phyloP scores from a whole-genome alignment of 345 rosid genomes.

The Arabidopsis thaliana region TAIR10.1 NC_003075.7:17662001-17662500 shows the following conservation, averaged over 20 bases:
- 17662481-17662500: conserved; percentile 1
- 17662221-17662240: conserved; percentile 28
- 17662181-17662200: conserved; percentile 22
- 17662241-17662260: not conserved
- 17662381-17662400: not conserved
- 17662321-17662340: not conserved
- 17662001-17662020: conserved; percentile 38
- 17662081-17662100: conserved; percentile 38
- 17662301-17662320: conserved; percentile 9
- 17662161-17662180: conserved; percentile 31
- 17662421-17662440: not conserved
- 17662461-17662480: conserved; percentile 36
- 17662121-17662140: not conserved
- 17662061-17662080: conserved; percentile 43
- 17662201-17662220: conserved; percentile 23
- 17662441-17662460: not conserved
- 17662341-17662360: not conserved
- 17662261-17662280: not conserved
- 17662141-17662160: conserved; percentile 23
- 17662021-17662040: conserved; percentile 29
- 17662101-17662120: not conserved
- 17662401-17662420: not conserved
- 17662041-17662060: conserved; percentile 36
- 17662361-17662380: not conserved
- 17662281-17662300: not conserved